These are phyloP conservation scores for Novakomyces olei DNA, from an alignment of 805 yeast species.

Conservation along the genomic window DNA sequence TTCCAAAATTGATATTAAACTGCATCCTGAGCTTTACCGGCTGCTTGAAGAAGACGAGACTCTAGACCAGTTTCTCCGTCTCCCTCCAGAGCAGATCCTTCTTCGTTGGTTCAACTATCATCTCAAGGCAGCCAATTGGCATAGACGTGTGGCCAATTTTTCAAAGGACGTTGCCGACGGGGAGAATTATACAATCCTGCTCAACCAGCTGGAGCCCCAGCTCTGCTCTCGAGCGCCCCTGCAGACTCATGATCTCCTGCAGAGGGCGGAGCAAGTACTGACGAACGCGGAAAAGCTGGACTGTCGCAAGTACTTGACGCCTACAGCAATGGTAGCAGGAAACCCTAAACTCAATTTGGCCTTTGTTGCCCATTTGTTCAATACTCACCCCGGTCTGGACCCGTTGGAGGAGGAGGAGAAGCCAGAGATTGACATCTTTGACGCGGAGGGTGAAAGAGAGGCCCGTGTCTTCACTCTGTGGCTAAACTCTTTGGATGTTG, in stretches of 20 bases:
- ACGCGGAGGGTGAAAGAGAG: constrained; percentile 98
- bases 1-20: constrained; percentile 82
- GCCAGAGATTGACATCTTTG: constrained; percentile 91
- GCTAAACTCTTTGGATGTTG: constrained; percentile 90
- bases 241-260: constrained; percentile 47
- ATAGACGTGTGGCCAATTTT: constrained; percentile 68
- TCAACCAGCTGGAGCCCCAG: constrained; percentile 73
- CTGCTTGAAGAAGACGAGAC: constrained; percentile 91
- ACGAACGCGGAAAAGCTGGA: constrained; percentile 74
- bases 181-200: constrained; percentile 75
- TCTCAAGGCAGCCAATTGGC: constrained; percentile 76
- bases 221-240: constrained; percentile 65
- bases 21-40: constrained; percentile 90
- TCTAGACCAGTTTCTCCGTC: constrained; percentile 80
- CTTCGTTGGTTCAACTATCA: constrained; percentile 96
- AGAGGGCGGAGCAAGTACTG: constrained; percentile 74
- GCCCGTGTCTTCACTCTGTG: constrained; percentile 95
- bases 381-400: constrained; percentile 89
- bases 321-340: constrained; percentile 80
- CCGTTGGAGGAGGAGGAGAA: constrained; percentile 81
- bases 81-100: constrained; percentile 93
- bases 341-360: constrained; percentile 93
- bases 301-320: constrained; percentile 85
- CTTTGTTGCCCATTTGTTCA: constrained; percentile 89
- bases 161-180: constrained; percentile 79